Evolutionary conservation across 768 basidiomycete species (phyloP).

Genomic region (Jaapia argillacea): DNA sequence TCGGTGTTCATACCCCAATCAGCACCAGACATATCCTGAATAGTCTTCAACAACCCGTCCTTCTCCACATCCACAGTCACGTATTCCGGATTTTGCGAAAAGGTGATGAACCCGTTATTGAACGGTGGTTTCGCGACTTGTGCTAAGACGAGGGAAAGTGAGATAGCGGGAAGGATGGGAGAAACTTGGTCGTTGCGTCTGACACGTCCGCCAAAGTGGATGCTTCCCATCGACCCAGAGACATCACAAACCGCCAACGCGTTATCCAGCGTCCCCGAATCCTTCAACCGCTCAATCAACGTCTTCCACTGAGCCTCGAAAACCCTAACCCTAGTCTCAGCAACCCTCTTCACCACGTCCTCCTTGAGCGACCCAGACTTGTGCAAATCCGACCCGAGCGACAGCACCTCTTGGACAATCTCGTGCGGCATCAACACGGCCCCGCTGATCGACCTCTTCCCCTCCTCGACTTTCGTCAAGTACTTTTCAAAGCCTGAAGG

Average conservation of each 20-base stretch:
- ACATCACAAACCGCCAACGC: slow-evolving; percentile 65
- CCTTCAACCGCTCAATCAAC: slow-evolving; percentile 41
- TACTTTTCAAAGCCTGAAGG: slow-evolving; percentile 47
- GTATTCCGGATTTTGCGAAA: slow-evolving; percentile 41
- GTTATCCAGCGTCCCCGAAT: slow-evolving; percentile 47
- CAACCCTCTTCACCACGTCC: slow-evolving; percentile 21
- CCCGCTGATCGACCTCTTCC: slow-evolving; percentile 48
- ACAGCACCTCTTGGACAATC: slow-evolving; percentile 32
- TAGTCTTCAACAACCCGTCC: slow-evolving; percentile 24
- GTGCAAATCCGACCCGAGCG: neutral
- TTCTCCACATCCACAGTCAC: slow-evolving; percentile 34
- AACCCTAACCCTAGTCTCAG: slow-evolving; percentile 30
- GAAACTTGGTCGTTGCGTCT: too few species aligned
- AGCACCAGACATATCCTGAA: slow-evolving; percentile 23
- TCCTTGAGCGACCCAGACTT: slow-evolving; percentile 14
- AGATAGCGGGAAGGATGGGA: slow-evolving; percentile 54
- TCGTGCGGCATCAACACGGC: slow-evolving; percentile 61
- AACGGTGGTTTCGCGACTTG: slow-evolving; percentile 57
- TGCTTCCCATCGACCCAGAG: slow-evolving; percentile 58
- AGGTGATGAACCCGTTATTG: slow-evolving; percentile 57
- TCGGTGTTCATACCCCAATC: slow-evolving; percentile 54
- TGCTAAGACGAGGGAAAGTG: slow-evolving; percentile 58
- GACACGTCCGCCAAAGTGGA: slow-evolving; percentile 5
- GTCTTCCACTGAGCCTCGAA: slow-evolving; percentile 61
- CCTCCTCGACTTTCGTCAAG: slow-evolving; percentile 43